These are phyloP conservation scores for Teunomyces funiuensis DNA, from an alignment of 805 yeast genomes.

Conservation along the genomic window DNA sequence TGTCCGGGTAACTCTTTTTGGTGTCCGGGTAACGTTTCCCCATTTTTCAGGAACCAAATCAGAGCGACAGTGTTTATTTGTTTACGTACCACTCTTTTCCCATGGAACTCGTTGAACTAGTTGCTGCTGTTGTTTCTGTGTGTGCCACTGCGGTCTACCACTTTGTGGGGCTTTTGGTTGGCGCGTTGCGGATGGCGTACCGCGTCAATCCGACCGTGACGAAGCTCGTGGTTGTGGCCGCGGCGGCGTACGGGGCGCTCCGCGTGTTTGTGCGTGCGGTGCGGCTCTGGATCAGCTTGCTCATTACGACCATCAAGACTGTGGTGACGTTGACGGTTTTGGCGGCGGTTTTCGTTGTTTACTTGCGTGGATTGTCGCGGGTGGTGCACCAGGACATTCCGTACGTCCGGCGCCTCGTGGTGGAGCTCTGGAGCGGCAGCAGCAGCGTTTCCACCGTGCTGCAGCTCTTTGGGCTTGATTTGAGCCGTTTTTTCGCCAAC, in stretches of 20 bases:
- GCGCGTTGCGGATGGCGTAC: conserved; percentile 3
- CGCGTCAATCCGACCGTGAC: conserved; percentile 9
- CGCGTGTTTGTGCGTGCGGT: conserved; percentile 15
- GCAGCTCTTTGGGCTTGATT: neutral
- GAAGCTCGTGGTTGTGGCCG: conserved; percentile 11
- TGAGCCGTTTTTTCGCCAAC: neutral
- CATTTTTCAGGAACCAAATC: no score
- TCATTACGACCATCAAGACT: conserved; percentile 20
- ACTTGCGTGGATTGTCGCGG: conserved; percentile 21
- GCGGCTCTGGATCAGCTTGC: conserved; percentile 21
- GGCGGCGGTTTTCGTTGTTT: conserved; percentile 14
- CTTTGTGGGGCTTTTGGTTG: conserved; percentile 12
- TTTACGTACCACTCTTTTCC: no score
- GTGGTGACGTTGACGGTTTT: conserved; percentile 16
- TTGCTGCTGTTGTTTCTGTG: conserved; percentile 10
- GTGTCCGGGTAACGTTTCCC: no score
- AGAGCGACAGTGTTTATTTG: no score
- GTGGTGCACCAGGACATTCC: conserved; percentile 21
- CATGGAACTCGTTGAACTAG: conserved; percentile 9
- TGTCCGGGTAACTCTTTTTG: conserved; percentile 26
- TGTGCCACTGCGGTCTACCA: conserved; percentile 14
- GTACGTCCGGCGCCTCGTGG: neutral
- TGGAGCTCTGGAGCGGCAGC: neutral
- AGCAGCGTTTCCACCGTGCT: neutral
- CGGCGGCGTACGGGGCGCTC: conserved; percentile 20